These are phyloP conservation scores for Candida krabiensis DNA, from an alignment of 805 yeast species.

Conservation along the genomic window DNA sequence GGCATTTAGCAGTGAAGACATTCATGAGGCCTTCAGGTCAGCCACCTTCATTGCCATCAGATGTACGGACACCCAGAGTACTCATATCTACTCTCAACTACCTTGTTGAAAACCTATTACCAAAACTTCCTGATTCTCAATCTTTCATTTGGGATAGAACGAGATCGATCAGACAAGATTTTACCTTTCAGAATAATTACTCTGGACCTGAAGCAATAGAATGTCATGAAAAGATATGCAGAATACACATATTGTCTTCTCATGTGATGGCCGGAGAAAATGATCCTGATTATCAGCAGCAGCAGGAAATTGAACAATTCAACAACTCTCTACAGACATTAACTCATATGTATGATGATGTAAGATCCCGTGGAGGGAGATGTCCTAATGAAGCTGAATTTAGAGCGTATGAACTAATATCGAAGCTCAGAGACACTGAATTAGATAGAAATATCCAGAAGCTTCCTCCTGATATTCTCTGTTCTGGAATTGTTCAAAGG, in stretches of 20 bases:
- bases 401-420: constrained; percentile 79
- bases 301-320: constrained; percentile 93
- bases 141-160: constrained; percentile 97
- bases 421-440: constrained; percentile 83
- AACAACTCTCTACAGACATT: constrained; percentile 88
- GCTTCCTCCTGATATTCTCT: constrained; percentile 57
- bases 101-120: constrained; percentile 62
- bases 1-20: constrained; percentile 74
- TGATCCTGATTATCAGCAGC: constrained; percentile 76
- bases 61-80: constrained; percentile 89
- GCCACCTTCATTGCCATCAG: constrained; percentile 96
- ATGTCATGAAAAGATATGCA: constrained; percentile 87
- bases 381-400: constrained; percentile 91
- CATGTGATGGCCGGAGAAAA: constrained; percentile 81
- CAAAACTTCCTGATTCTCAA: constrained; percentile 77
- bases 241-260: constrained; percentile 78
- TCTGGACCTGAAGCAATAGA: constrained; percentile 92
- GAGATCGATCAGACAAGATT: constrained; percentile 93
- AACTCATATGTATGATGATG: constrained; percentile 82
- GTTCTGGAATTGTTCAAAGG: constrained; percentile 58
- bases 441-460: constrained; percentile 72
- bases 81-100: constrained; percentile 67
- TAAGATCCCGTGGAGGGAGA: constrained; percentile 62
- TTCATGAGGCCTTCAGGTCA: constrained; percentile 98
- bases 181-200: constrained; percentile 92